Evolutionary conservation across 352 stramenopile species (phyloP), one percentile per base, ranked within the genome.

Genomic region (Thalassiosira mediterranea): DNA sequence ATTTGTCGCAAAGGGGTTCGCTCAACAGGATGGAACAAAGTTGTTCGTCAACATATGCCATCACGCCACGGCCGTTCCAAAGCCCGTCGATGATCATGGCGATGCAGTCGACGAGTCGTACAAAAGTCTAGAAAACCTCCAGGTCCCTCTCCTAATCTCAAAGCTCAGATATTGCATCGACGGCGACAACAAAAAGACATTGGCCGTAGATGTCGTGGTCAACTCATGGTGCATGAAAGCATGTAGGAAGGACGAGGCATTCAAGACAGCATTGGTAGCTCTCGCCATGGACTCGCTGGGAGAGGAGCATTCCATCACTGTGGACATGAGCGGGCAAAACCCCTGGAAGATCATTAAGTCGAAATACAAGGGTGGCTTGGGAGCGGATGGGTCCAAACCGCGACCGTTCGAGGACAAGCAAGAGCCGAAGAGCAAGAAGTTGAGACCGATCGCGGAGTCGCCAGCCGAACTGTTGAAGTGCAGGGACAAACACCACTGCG

Each of bases 41-140:
- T 29, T 75, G n/a, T 75, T 69, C 23, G n/a, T 75, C 40, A 75
- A 75, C 28, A 46, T 75, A 28, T 75, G 66, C 37, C 26, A 69
- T 7, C 66, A 75, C 28, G 54, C 58, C n/a, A 62, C 19, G 21
- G 23, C 61, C 31, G 56, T 62, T 23, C 34, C 7, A 61, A 69
- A 62, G 31, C 53, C 53, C 2, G 7, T 59, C 42, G 19, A 74
- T 17, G 64, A 3, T 4, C 15, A 54, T 48, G 64, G 56, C 10
- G 21, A 67, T 29, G 28, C 10, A 1, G 44, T 67, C 26, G 42
- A 0, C n/a, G 31, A 40, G 48, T 60, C 53, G 19, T 34, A 19
- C 23, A 1, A 37, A 44, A 56, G 0, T 13, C 60, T 52, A 0
- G 54, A 75, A 1, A 28, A 53, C 17, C 15, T 69, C 23, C 23